Conservation (phyloP, 2,329 filamentous ascomycete genomes). For the Ophiostoma sp. region DNA sequence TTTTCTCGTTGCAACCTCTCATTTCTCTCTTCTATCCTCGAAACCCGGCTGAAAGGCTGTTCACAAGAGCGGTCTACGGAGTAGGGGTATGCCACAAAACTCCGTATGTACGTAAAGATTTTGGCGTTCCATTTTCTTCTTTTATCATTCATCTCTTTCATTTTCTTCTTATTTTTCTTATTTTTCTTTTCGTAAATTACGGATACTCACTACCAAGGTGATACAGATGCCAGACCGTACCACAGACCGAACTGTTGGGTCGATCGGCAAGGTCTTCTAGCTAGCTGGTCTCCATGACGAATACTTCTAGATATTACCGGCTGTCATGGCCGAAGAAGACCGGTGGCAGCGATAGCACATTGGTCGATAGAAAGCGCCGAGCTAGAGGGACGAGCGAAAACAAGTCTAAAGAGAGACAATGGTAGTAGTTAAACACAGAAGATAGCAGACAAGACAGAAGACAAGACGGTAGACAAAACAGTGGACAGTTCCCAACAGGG, state of each 20-base stretch:
- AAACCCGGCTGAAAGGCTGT: neutral
- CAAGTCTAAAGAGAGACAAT: neutral
- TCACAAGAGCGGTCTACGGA: neutral
- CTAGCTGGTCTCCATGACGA: neutral
- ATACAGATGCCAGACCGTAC: neutral
- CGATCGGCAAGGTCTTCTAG: neutral
- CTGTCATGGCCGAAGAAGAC: neutral
- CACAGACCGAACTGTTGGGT: slow-evolving; percentile 10
- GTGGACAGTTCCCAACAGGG: slow-evolving; percentile 13
- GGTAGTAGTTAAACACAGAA: neutral
- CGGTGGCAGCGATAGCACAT: neutral
- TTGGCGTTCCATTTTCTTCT: neutral
- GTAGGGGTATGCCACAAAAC: neutral
- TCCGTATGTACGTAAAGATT: neutral
- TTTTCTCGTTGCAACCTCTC: neutral
- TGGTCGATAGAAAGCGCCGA: neutral
- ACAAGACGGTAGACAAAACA: neutral
- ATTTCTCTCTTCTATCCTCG: neutral
- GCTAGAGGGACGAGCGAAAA: neutral
- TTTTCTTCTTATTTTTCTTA: neutral
- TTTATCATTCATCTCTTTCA: neutral
- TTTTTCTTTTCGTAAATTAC: neutral
- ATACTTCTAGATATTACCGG: neutral
- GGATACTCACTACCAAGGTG: neutral
- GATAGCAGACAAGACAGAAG: neutral